Conservation (phyloP, 2,329 filamentous ascomycete genomes). For the Claviceps citrina region DNA sequence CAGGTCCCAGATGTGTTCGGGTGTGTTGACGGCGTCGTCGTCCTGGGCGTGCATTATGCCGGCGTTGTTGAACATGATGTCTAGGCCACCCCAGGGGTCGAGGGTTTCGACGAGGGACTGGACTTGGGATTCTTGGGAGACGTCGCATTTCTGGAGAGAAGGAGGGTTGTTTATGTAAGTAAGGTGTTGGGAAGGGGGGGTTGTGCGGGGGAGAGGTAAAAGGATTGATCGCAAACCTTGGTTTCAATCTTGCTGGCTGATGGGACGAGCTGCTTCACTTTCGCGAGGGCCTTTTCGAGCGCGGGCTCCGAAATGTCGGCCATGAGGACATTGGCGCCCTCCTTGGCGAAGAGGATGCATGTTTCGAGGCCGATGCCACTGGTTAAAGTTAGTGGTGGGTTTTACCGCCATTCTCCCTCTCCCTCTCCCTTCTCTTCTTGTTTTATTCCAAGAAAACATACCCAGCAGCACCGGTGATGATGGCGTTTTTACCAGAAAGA, state of each 20-base stretch:
- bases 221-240: slow-evolving; percentile 20
- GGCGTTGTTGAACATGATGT: slow-evolving; percentile 94
- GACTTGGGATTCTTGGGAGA: slow-evolving; percentile 71
- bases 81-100: slow-evolving; percentile 74
- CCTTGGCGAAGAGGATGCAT: slow-evolving; percentile 72
- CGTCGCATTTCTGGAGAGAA: slow-evolving; percentile 46
- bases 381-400: neutral
- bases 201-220: no score
- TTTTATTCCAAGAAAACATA: slow-evolving; percentile 22
- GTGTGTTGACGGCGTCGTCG: slow-evolving; percentile 65
- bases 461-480: slow-evolving; percentile 79
- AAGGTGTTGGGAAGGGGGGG: neutral
- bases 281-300: slow-evolving; percentile 60
- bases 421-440: slow-evolving; percentile 1
- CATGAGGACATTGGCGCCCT: slow-evolving; percentile 76
- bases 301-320: slow-evolving; percentile 69
- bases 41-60: slow-evolving; percentile 88
- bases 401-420: neutral
- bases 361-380: slow-evolving; percentile 92
- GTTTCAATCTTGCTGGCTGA: slow-evolving; percentile 45
- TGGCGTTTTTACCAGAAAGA: slow-evolving; percentile 44
- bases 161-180: no score
- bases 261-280: slow-evolving; percentile 59
- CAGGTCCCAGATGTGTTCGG: slow-evolving; percentile 84
- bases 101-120: slow-evolving; percentile 57